Evolutionary conservation across 495 filamentous ascomycete species (phyloP), one percentile per base, ranked within the genome.

Genomic region (Trichoderma reesei): DNA sequence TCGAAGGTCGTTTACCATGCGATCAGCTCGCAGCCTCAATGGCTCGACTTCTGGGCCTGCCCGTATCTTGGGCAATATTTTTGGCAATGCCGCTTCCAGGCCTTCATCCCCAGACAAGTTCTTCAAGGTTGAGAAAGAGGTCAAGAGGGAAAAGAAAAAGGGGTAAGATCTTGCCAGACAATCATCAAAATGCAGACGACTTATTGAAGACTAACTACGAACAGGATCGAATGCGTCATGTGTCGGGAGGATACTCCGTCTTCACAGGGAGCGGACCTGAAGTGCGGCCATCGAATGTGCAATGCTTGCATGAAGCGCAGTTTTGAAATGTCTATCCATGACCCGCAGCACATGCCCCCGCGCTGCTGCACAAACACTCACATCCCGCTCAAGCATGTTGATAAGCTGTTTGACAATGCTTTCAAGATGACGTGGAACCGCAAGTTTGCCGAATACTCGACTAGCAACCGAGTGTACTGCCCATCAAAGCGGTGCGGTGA

Each of bases 221-320:
- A 6, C 62, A 90, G 88, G 64, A 79, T 85, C 38, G 79, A 86
- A 69, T 93, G 90, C 64, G 72, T 91, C 18, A 83, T 81, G 33
- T 94, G 90, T 73, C 72, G 85, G 68, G 81, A 87, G 60, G 83
- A 86, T 64, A 70, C 85, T 4, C 82, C 85, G 1, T 68, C 77
- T 46, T 76, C 78, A 61, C 82, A 85, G 72, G 81, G 84, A 26
- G 86, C 84, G 20, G 88, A 87, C 68, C 82, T 92, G 46, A 79
- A 83, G 64, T 95, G 90, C 70, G 82, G 82, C 33, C 90, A 95
- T 70, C 83, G 83, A 48, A 91, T 90, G 87, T 95, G 90, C 72
- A 76, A 87, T 63, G 69, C 80, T 10, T 95, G 90, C 73, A 76
- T 95, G 31, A 84, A 83, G 68, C 83, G 85, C 20, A 81, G 85